These are phyloP conservation scores for Aspergillus haitiensis DNA, from an alignment of 495 filamentous ascomycete species.

Conservation along the genomic window DNA sequence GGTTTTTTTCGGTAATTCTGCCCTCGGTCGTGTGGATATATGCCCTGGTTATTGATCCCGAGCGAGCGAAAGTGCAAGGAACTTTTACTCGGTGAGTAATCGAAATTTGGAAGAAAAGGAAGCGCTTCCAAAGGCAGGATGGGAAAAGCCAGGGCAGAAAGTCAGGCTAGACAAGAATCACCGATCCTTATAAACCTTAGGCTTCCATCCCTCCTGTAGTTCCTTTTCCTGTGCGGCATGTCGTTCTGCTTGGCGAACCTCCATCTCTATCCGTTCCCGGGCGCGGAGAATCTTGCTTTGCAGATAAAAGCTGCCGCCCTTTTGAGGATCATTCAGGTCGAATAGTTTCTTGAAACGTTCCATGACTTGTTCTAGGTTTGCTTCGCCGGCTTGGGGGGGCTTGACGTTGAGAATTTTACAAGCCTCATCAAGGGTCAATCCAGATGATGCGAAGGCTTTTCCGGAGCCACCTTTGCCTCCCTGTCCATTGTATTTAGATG, in stretches of 20 bases:
- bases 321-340: slow-evolving; percentile 88
- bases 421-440: slow-evolving; percentile 90
- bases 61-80: no score
- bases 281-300: slow-evolving; percentile 95
- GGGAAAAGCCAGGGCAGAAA: slow-evolving; percentile 4
- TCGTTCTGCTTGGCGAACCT: slow-evolving; percentile 55
- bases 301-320: slow-evolving; percentile 95
- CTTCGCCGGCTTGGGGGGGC: slow-evolving; percentile 74
- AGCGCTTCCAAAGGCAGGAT: neutral
- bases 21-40: no score
- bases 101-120: neutral
- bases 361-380: slow-evolving; percentile 73
- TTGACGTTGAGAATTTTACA: slow-evolving; percentile 98
- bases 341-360: slow-evolving; percentile 93
- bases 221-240: slow-evolving; percentile 61
- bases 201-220: slow-evolving; percentile 82
- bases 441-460: slow-evolving; percentile 59
- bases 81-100: no score
- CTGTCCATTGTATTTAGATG: slow-evolving; percentile 68
- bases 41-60: no score
- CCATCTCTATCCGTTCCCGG: slow-evolving; percentile 86
- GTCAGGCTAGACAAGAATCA: slow-evolving; percentile 32
- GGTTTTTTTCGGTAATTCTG: no score
- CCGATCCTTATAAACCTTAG: slow-evolving; percentile 90
- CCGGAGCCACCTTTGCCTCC: slow-evolving; percentile 34